Base-by-base conservation (phyloP, 2,329 filamentous ascomycete species). In the Chrysoporthe austroafricana region DNA sequence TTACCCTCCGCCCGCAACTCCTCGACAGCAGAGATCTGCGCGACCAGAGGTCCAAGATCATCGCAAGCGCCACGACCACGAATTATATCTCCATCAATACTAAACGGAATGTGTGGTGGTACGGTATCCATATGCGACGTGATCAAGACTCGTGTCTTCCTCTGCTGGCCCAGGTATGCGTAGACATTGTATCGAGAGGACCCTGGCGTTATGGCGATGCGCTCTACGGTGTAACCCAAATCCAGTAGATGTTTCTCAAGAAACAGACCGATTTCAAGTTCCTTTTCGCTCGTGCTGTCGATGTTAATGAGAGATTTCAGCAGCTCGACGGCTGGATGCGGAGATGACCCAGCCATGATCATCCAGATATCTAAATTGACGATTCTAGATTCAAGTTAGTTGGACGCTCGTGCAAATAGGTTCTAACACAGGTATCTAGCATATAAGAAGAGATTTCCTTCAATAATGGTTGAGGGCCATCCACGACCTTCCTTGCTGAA, bases 11-110 rank as follows among this genome's bases (percentile, higher is more conserved):
- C 71, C 5, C 78, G 70, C 9, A 84, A 72, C 71, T 80, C 77
- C 66, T 81, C 76, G 1, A 85, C 79, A 0, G 87, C 87, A 34
- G 82, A 83, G 63, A 88, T 84, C 71, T 88, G 86, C 2, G 87
- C 79, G 0, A 87, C 86, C 63, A 86, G 64, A 0, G 76, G 75
- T 0, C 76, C 77, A 44, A 78, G 73, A 44, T 78, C 78, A 56
- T 79, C 77, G 63, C 75, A 78, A 18, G 77, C 74, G 6, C 78
- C 85, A 8, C 85, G 80, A 1, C 85, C 85, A 39, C 80, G 81
- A 44, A 86, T 82, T 14, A 50, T 7, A 26, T 76, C 74, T 9
- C 72, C 73, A 6, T 75, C 73, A 14, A 77, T 71, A 48, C 80
- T 80, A 72, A 86, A 85, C 0, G 84, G 84, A 72, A 84, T 84